Conservation (phyloP, 2,329 filamentous ascomycete genomes). For the Beauveria sp. region DNA sequence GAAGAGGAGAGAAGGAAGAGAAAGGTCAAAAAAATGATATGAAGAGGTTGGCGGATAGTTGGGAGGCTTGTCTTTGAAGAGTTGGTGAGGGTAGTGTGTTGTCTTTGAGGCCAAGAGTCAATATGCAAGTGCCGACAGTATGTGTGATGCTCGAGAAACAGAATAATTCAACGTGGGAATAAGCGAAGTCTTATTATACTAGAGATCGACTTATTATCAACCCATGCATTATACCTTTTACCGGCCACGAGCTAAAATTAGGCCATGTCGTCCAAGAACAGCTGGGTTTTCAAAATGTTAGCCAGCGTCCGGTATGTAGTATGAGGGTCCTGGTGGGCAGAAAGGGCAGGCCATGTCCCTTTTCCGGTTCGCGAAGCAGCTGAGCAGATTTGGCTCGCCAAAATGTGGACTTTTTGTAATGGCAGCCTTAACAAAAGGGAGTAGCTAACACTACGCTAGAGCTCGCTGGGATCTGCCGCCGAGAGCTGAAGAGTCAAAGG, state of each 20-base stretch:
- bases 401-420: too few relatives aligned
- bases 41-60: not conserved
- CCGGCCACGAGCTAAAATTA: not conserved
- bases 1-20: not conserved
- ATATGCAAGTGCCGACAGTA: not conserved
- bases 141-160: not conserved
- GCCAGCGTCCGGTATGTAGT: not conserved
- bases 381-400: not conserved
- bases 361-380: not conserved
- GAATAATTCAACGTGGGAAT: not conserved
- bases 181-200: constrained; percentile 2
- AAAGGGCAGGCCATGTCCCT: not conserved
- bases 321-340: not conserved
- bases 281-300: not conserved
- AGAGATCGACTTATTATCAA: not conserved
- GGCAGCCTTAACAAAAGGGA: too few relatives aligned
- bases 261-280: not conserved
- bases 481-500: not conserved
- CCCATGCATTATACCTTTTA: not conserved
- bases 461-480: too few relatives aligned
- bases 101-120: not conserved
- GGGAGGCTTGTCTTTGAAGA: not conserved
- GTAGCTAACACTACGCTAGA: too few relatives aligned
- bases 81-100: not conserved
- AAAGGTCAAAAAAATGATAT: not conserved